Base-by-base conservation (phyloP, 2,329 filamentous ascomycete species). In the Aureobasidium sp. region DNA sequence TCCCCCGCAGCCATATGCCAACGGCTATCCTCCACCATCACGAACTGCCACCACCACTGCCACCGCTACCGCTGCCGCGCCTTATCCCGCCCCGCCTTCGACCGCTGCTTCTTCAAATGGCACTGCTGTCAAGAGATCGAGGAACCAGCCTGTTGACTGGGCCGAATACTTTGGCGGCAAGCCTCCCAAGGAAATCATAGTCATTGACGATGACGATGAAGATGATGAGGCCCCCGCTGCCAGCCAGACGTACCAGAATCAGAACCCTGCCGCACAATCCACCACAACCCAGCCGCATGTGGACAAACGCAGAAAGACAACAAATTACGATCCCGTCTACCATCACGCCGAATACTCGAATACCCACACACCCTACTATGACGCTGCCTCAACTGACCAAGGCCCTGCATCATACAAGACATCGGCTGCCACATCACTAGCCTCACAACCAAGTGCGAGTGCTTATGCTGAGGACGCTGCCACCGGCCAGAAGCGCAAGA, bases 401-500 rank as follows among this genome's bases (percentile, higher is more conserved):
- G 95, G 90, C 15, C 88, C 88, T 36, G 94, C 90, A 16, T 83
- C 84, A 13, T 69, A 93, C 70, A 94, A 91, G 3, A 97, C 92
- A 0, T 93, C 93, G 47, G 87, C 91, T 5, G 68, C 71, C 4
- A 97, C 94, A 0, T 97, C 93, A 13, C 77, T 92, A 6, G 88
- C 86, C 15, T 92, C 89, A 7, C 80, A 83, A 67, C 78, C 78
- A 32, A 83, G 81, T 73, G 83, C 79, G 66, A 81, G 80, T 39
- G 72, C 78, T 37, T 87, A 89, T 69, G 86, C 89, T 54, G 84
- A 87, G 65, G 83, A 87, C 54, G 78, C 79, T 36, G 80, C 83
- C 58, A 79, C 85, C n/a, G 90, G 91, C 37, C 89, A 94, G 74
- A 97, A 97, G 78, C 84, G 92, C 69, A 97, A 96, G 77, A 85